Base-by-base conservation (phyloP, 148 eudicot species). In the Vaccinium vitisidaea region DNA sequence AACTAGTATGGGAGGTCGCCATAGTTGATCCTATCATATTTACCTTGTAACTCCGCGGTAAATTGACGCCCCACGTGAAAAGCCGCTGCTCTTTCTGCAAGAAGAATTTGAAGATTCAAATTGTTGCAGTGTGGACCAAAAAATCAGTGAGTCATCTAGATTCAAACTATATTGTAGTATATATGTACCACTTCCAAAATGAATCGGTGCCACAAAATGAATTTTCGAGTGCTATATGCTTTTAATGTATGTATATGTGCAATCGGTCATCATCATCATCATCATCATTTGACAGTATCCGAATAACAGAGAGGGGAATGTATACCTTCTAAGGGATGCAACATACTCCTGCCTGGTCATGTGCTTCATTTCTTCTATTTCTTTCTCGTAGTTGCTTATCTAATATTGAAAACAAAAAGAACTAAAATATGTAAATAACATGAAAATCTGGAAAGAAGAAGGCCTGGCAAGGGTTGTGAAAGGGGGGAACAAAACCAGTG, bases 31-130 rank as follows among this genome's bases (percentile, higher is more conserved):
- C 25, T 59, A 13, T 5, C 4, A 23, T 16, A 13, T 32, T 81
- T 94, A 96, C 99, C 99, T 96, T 82, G 99, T 96, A 18, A 96
- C 99, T 32, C 99, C 99, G 39, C 99, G 92, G 80, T 94, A 94
- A 39, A 93, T 96, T 0, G 99, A 96, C 36, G 99, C 99, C 53
- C 99, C 99, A 14, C 98, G 92, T 58, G 98, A 96, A 81, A 96
- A 96, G 8, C 99, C 99, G 67, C 98, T 96, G 50, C 99, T 96
- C 86, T 96, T 96, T 79, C 99, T 96, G 92, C 79, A 89, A 46
- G 18, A 27, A 69, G 8, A 55, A 79, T 73, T 48, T 1, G 36
- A 39, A 55, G 23, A 49, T n/a, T 55, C 27, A 55, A 74, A 21
- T 1, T n/a, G n/a, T 3, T 69, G 11, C 13, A 69, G 27, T 0